phyloP scores from a whole-genome alignment of 164 flowering plant species.

The Hamamelis virginiana region DNA sequence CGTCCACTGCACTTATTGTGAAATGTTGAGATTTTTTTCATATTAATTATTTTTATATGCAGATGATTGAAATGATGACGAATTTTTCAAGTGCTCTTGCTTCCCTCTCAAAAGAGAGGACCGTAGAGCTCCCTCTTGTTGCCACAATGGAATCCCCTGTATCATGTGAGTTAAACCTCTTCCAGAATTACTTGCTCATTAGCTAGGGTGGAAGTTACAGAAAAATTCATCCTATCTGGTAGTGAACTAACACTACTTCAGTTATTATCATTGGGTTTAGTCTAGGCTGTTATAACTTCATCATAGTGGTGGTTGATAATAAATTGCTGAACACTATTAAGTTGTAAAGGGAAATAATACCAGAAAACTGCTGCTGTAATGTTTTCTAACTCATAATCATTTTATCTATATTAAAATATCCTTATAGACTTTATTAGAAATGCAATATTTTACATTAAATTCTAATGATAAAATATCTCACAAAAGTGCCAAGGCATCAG shows the following conservation, averaged over 20 bases:
- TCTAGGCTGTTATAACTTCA: too few relatives aligned
- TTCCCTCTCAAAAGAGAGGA: background rate
- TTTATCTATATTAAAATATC: too few relatives aligned
- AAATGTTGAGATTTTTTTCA: background rate
- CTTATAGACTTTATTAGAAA: too few relatives aligned
- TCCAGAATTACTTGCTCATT: background rate
- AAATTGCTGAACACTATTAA: too few relatives aligned
- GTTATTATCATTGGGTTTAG: background rate
- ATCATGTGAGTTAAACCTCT: constrained; percentile 28
- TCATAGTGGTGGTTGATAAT: too few relatives aligned
- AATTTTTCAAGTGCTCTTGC: background rate
- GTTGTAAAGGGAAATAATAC: too few relatives aligned
- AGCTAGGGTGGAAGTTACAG: background rate
- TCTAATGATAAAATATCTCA: too few relatives aligned
- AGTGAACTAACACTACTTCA: background rate
- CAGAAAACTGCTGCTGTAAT: too few relatives aligned
- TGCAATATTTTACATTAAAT: too few relatives aligned
- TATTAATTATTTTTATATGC: background rate
- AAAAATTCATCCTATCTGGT: background rate
- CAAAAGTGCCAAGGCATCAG: too few relatives aligned
- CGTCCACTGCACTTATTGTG: too few relatives aligned
- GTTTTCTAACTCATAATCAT: too few relatives aligned
- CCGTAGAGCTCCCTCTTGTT: background rate
- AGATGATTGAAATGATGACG: background rate
- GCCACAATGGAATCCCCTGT: constrained; percentile 10